Conservation (phyloP, 306 rosid species). For the Hylodesmum podocarpum region DNA sequence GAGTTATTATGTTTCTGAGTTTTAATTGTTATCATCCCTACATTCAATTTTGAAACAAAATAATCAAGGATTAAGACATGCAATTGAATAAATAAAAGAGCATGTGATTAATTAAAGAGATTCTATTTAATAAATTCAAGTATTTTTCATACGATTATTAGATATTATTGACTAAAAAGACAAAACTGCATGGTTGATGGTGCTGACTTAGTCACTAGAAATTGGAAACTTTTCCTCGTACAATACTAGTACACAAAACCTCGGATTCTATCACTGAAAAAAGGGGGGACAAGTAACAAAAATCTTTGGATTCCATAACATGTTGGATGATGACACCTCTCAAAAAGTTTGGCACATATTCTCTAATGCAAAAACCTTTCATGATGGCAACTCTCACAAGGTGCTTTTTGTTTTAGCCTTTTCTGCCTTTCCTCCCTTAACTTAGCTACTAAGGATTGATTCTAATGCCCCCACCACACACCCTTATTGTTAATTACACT, state of each 20-base stretch:
- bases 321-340: neutral
- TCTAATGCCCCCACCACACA: too few relatives aligned
- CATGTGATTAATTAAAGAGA: neutral
- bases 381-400: neutral
- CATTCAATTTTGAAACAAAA: neutral
- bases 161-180: too few relatives aligned
- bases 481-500: neutral
- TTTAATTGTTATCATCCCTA: neutral
- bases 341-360: constrained; percentile 1
- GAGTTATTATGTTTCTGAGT: neutral
- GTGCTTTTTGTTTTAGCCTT: neutral
- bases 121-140: neutral
- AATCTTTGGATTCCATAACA: constrained; percentile 13
- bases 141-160: too few relatives aligned
- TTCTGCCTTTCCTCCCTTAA: neutral
- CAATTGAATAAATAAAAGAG: neutral
- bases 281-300: neutral
- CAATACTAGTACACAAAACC: neutral
- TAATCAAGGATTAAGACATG: neutral
- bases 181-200: too few relatives aligned
- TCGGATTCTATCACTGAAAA: neutral
- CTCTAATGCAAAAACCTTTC: neutral
- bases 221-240: neutral
- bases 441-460: neutral
- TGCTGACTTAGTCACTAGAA: neutral